phyloP scores from a whole-genome alignment of 176 grass and related monocot genomes.

The Canna indica region DNA sequence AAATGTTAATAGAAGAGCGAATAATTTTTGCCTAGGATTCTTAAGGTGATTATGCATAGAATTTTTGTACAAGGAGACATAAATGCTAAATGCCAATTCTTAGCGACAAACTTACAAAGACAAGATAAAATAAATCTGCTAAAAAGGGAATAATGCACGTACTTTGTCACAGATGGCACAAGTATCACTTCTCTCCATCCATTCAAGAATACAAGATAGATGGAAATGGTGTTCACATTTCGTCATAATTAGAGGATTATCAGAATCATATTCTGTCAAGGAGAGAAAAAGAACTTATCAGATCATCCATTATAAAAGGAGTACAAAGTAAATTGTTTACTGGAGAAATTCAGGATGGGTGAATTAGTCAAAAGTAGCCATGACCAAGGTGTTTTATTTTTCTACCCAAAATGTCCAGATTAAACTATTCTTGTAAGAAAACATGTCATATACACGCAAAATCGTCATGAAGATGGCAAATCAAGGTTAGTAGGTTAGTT shows the following conservation, averaged over 20 bases:
- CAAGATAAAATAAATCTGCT: background rate
- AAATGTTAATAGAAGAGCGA: too few species aligned
- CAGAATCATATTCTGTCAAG: constrained; percentile 62
- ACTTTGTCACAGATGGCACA: constrained; percentile 89
- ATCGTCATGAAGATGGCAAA: too few species aligned
- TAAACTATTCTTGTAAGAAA: background rate
- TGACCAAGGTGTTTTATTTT: background rate
- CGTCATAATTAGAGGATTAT: constrained; percentile 67
- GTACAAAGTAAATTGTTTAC: too few species aligned
- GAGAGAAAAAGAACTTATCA: constrained; percentile 16
- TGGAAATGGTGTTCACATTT: constrained; percentile 87
- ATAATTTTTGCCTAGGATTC: too few species aligned
- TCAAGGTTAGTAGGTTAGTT: too few species aligned
- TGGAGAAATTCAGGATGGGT: background rate
- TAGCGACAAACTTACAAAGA: background rate
- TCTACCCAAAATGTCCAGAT: background rate
- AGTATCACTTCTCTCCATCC: constrained; percentile 84
- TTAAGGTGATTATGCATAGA: too few species aligned
- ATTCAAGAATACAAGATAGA: constrained; percentile 82
- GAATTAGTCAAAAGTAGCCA: background rate
- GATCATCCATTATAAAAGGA: background rate
- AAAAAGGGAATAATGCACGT: constrained; percentile 4
- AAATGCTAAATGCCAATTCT: background rate
- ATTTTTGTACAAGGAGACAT: background rate
- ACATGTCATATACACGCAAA: background rate